Conservation (phyloP, 371 early-diverging fungal species). For the Apophysomyces sp. region DNA sequence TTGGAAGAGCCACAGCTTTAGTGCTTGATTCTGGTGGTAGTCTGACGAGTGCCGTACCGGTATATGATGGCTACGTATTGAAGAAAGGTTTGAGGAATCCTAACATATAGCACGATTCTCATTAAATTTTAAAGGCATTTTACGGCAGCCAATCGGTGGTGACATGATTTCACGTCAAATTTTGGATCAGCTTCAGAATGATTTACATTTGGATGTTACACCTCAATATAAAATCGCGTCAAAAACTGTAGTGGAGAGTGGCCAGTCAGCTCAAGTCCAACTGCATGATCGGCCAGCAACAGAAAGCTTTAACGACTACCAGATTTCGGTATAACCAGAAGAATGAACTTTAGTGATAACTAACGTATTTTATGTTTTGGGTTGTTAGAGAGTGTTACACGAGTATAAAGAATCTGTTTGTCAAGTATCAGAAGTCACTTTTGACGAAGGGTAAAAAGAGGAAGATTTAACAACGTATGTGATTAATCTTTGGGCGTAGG, state of each 20-base stretch:
- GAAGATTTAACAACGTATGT: background rate
- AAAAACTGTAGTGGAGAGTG: constrained; percentile 74
- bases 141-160: constrained; percentile 80
- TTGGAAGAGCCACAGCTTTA: constrained; percentile 86
- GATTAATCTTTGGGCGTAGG: constrained; percentile 22
- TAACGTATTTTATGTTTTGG: background rate
- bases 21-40: constrained; percentile 92
- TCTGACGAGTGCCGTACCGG: constrained; percentile 87
- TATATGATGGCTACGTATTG: constrained; percentile 93
- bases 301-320: constrained; percentile 65
- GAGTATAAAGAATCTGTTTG: constrained; percentile 95
- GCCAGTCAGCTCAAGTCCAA: constrained; percentile 59
- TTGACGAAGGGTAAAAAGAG: constrained; percentile 64
- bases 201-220: constrained; percentile 63
- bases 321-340: constrained; percentile 51
- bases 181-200: constrained; percentile 58
- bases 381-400: constrained; percentile 57
- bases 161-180: constrained; percentile 81
- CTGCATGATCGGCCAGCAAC: constrained; percentile 62
- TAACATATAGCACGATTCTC: background rate
- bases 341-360: background rate
- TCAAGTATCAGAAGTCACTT: constrained; percentile 76
- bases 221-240: constrained; percentile 82
- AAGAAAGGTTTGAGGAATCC: constrained; percentile 66
- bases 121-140: constrained; percentile 52